Conservation (phyloP, 2,329 filamentous ascomycete genomes). For the Magnaporthiopsis poae region DNA sequence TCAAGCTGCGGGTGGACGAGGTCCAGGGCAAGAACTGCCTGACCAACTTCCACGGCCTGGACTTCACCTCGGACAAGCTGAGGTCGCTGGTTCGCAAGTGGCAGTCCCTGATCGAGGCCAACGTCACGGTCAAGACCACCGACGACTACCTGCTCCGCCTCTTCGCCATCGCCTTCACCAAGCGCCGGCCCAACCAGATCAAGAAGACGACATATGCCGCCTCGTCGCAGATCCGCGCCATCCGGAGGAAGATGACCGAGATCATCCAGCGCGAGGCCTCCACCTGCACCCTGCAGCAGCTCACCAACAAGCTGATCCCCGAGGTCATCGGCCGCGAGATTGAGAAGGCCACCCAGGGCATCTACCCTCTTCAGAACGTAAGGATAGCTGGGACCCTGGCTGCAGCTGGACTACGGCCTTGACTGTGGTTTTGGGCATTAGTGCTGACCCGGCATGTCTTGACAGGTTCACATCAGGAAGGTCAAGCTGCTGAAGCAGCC, state of each 20-base stretch:
- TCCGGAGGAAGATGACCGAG: constrained; percentile 99
- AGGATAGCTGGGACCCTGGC: constrained; percentile 18
- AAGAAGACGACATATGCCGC: constrained; percentile 99
- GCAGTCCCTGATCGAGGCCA: constrained; percentile 98
- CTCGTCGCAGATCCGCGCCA: constrained; percentile 92
- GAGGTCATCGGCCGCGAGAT: constrained; percentile 99
- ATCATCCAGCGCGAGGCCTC: constrained; percentile 95
- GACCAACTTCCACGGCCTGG: constrained; percentile 99
- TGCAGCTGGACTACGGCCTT: too few species aligned
- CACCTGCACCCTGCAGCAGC: constrained; percentile 87
- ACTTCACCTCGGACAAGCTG: constrained; percentile 99
- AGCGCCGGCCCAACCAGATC: constrained; percentile 98
- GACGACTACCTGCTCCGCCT: constrained; percentile 99
- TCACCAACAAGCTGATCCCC: constrained; percentile 96
- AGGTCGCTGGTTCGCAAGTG: constrained; percentile 98
- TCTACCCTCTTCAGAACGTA: constrained; percentile 99
- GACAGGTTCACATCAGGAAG: constrained; percentile 97
- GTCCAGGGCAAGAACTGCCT: constrained; percentile 99
- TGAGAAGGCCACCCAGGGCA: constrained; percentile 98
- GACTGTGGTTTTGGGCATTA: too few species aligned
- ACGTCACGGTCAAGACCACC: constrained; percentile 99
- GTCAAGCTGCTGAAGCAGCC: constrained; percentile 98
- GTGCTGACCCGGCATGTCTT: background rate
- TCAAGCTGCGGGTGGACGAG: constrained; percentile 97
- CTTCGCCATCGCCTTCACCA: constrained; percentile 99